These are phyloP conservation scores for Panellus pusillus DNA, from an alignment of 768 basidiomycete species.

Conservation along the genomic window DNA sequence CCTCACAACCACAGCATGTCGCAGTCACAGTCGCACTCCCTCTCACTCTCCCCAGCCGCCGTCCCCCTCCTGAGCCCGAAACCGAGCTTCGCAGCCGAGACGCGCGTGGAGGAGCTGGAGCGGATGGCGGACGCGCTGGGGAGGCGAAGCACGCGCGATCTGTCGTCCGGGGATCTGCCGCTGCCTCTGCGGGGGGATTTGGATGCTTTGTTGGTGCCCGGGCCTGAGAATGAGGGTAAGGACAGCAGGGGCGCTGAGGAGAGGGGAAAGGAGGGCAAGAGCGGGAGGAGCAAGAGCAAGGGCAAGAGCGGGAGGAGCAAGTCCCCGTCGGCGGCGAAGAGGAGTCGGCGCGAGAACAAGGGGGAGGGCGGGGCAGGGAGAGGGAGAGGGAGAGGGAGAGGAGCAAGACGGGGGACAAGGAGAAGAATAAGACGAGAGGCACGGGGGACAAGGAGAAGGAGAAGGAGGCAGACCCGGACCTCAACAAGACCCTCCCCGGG, in stretches of 20 bases:
- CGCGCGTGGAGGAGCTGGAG: constrained; percentile 69
- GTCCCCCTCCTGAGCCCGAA: constrained; percentile 70
- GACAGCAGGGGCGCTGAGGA: constrained; percentile 4
- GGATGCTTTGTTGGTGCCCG: too few relatives aligned
- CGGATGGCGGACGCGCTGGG: constrained; percentile 66
- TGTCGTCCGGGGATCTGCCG: constrained; percentile 39
- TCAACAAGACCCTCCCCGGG: constrained; percentile 64
- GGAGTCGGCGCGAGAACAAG: constrained; percentile 21
- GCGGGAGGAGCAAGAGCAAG: constrained; percentile 1
- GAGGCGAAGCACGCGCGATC: constrained; percentile 32
- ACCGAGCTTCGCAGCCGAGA: constrained; percentile 35
- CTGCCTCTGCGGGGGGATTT: too few relatives aligned
- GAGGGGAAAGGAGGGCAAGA: constrained; percentile 4
- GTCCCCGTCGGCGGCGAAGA: constrained; percentile 6
- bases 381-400: constrained; percentile 3
- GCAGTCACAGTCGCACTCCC: too few relatives aligned
- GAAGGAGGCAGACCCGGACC: constrained; percentile 16
- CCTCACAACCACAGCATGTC: too few relatives aligned
- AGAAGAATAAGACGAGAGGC: constrained; percentile 14
- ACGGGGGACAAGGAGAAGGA: constrained; percentile 23
- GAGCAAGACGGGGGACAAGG: too few relatives aligned
- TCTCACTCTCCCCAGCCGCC: too few relatives aligned
- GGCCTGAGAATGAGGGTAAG: too few relatives aligned
- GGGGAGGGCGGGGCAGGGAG: constrained; percentile 7
- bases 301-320: constrained; percentile 1